Conservation (phyloP, 306 rosid species). For the Medicago ruthenica region DNA sequence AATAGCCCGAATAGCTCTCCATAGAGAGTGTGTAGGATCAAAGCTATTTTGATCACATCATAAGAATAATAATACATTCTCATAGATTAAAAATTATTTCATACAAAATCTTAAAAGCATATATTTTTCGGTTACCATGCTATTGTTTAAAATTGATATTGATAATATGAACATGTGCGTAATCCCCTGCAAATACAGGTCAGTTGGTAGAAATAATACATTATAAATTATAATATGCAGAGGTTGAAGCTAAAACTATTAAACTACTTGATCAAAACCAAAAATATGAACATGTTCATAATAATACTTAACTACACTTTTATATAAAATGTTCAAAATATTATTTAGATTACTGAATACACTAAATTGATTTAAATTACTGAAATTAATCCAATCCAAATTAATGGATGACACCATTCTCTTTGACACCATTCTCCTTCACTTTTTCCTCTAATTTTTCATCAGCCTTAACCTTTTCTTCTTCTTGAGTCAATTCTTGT, state of each 20-base stretch:
- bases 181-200: no score
- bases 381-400: neutral
- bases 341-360: no score
- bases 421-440: constrained; percentile 23
- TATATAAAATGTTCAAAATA: neutral
- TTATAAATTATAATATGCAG: no score
- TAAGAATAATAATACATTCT: neutral
- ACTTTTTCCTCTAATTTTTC: neutral
- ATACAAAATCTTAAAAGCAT: neutral
- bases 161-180: no score
- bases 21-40: neutral
- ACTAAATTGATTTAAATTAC: no score
- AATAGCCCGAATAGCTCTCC: no score
- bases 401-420: constrained; percentile 19
- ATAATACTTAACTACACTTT: neutral
- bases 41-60: neutral
- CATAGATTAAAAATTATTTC: neutral
- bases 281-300: no score
- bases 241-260: no score
- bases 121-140: neutral
- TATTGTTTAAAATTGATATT: no score
- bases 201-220: no score
- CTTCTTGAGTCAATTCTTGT: neutral
- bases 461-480: neutral
- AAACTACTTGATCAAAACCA: no score